phyloP scores from a whole-genome alignment of 2,329 filamentous ascomycete genomes.

The Calonectria pseudoreteaudii region DNA sequence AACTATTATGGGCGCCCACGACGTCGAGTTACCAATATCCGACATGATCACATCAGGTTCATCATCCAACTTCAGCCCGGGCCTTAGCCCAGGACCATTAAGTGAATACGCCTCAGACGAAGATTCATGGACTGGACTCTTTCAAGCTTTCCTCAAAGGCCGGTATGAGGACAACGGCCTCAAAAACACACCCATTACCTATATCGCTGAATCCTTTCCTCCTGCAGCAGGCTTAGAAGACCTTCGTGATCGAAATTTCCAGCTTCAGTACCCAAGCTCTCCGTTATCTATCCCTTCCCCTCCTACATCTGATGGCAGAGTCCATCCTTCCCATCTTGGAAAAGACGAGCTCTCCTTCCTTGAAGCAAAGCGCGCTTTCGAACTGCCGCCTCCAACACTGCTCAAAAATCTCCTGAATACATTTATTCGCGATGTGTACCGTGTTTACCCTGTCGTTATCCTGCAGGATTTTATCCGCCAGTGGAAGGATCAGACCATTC shows the following conservation, averaged over 20 bases:
- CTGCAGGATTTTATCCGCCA: too few species aligned
- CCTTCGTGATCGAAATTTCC: background rate
- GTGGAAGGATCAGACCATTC: too few species aligned
- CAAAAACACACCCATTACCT: background rate
- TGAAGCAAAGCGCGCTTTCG: background rate
- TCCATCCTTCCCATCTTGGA: background rate
- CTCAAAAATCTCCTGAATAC: background rate
- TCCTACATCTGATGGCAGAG: too few species aligned
- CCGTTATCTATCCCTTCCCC: background rate
- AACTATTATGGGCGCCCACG: background rate
- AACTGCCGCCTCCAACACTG: background rate
- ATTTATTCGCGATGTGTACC: background rate
- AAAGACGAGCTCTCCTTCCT: background rate
- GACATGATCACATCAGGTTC: background rate
- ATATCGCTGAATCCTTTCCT: background rate
- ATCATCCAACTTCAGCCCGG: background rate
- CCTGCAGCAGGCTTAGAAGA: background rate
- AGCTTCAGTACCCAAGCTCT: background rate
- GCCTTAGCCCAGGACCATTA: background rate
- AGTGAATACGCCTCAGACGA: background rate
- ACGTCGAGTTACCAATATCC: background rate
- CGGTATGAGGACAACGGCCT: background rate
- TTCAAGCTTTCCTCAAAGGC: background rate
- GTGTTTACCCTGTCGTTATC: too few species aligned
- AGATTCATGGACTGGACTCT: background rate